A percentile compares a stretch with the other conserved stretches of the same genome.
phyloP scores from a whole-genome alignment of 164 flowering plant species.

The Vitis labrusca region DNA sequence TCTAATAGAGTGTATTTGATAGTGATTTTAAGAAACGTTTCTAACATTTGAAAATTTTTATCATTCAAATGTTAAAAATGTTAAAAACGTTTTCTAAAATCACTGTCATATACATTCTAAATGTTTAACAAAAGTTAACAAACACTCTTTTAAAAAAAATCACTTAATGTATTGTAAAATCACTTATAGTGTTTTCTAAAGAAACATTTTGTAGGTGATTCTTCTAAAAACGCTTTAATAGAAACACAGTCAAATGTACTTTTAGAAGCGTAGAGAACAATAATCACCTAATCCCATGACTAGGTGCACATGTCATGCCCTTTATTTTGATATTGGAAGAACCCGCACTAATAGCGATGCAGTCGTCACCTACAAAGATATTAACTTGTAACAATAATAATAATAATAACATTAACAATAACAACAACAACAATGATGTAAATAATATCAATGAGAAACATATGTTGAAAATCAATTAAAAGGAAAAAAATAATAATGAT shows the following conservation, averaged over 20 bases:
- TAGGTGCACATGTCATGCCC: conserved; percentile 1
- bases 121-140: too few species aligned
- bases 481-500: neutral
- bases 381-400: neutral
- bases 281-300: conserved; percentile 3
- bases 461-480: neutral
- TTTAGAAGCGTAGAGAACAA: neutral
- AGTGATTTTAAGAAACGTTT: accelerated
- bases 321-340: neutral
- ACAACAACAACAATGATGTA: neutral
- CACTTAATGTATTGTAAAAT: too few species aligned
- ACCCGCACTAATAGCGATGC: conserved; percentile 4
- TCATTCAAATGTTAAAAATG: too few species aligned
- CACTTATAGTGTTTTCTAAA: too few species aligned
- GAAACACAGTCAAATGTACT: too few species aligned
- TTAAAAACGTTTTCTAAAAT: accelerated
- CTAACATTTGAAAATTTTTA: too few species aligned
- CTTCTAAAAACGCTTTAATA: too few species aligned
- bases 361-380: neutral
- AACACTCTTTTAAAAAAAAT: too few species aligned
- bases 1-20: too few species aligned
- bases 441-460: neutral
- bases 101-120: accelerated
- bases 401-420: neutral
- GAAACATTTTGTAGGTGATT: too few species aligned